phyloP scores from a whole-genome alignment of 768 basidiomycete genomes.

The Leccinellum luteum region DNA sequence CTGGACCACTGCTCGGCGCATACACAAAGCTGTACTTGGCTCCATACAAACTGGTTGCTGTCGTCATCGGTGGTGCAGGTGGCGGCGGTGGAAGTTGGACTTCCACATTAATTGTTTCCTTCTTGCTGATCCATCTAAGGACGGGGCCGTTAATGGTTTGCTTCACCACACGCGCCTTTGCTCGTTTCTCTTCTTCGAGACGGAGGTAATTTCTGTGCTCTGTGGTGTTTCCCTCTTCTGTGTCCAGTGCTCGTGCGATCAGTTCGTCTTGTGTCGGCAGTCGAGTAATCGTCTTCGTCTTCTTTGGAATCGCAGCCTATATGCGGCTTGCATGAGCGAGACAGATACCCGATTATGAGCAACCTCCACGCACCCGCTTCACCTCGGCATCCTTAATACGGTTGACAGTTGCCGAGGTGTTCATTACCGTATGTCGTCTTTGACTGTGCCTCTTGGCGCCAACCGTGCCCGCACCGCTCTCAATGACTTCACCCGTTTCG shows the following conservation, averaged over 20 bases:
- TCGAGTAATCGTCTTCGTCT: conserved; percentile 49
- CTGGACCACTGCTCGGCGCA: conserved; percentile 2
- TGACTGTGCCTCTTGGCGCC: conserved; percentile 52
- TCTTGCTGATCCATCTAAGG: conserved; percentile 67
- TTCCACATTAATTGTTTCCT: conserved; percentile 53
- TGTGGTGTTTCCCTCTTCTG: conserved; percentile 79
- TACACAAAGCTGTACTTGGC: conserved; percentile 23
- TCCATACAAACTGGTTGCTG: conserved; percentile 13
- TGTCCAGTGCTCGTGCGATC: conserved; percentile 78
- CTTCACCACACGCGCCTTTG: conserved; percentile 57
- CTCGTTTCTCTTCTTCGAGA: conserved; percentile 79
- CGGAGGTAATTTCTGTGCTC: conserved; percentile 79
- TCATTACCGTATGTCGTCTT: conserved; percentile 67
- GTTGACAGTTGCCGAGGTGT: conserved; percentile 62
- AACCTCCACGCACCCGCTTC: conserved; percentile 46
- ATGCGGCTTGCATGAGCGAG: not conserved
- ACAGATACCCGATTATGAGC: not conserved
- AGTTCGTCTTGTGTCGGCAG: conserved; percentile 78
- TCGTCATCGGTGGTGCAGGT: conserved; percentile 24
- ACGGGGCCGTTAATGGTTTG: conserved; percentile 63
- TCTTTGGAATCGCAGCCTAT: conserved; percentile 62
- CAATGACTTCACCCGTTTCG: conserved; percentile 59
- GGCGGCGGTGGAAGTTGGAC: conserved; percentile 23
- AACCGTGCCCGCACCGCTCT: conserved; percentile 20
- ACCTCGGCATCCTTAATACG: conserved; percentile 63